Base-by-base conservation (phyloP, 2,329 filamentous ascomycete genomes). In the Cladosporium sp. region DNA sequence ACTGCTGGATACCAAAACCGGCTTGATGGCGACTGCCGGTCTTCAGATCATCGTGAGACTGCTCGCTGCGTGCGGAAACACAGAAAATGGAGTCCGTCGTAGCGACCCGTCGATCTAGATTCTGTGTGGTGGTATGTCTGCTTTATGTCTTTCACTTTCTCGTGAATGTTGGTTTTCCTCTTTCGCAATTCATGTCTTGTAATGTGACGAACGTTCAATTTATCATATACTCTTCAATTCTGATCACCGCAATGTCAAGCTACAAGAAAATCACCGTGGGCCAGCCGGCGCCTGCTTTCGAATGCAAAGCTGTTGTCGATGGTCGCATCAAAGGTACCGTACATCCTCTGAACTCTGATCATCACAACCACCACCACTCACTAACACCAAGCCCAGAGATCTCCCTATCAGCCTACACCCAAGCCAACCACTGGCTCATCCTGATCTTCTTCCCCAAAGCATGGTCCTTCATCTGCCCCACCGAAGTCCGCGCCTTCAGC, bases 361-460 rank as follows among this genome's bases (percentile, higher is more conserved):
- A 0, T 46, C 10, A 13, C 8, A 0, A 5, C 8, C 21, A 21
- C n/a, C 7, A 4, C n/a, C 39, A 5, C 5, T 46, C 21, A 23
- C 39, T 46, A 10, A 46, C n/a, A 4, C 3, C n/a, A 46, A 3
- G 8, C 6, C 2, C 62, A 75, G 73, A 74, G n/a, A 67, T 75
- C 49, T 69, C 72, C 10, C 67, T 76, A 28, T 67, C 68, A 39
- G 66, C 70, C 10, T 76, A 75, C 64, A 73, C 72, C 4, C 58
- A 68, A 51, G 70, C 73, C 1, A 80, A 81, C 67, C 79, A 83
- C 79, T 84, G 87, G 87, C 83, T 89, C 66, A 81, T 89, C 71
- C 85, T 89, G 36, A 84, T 86, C 69, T 89, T 89, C 81, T 86
- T 89, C 76, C 87, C 87, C 65, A 86, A 88, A 79, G 87, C 88